phyloP scores from a whole-genome alignment of 768 basidiomycete species.

The Xerocomellus amylosporus region DNA sequence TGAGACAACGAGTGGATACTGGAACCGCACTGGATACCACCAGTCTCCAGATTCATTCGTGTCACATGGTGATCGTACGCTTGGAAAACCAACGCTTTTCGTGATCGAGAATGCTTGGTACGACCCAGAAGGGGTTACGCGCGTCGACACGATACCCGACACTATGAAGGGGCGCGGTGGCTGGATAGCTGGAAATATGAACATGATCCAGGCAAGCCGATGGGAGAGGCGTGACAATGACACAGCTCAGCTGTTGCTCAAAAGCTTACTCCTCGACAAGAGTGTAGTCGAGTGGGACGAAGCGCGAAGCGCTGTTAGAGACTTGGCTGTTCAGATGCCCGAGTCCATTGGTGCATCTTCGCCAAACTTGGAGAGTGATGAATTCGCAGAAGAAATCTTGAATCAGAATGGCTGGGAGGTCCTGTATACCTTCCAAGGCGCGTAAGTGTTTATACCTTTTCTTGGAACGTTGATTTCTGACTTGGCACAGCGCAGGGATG shows the following conservation, averaged over 20 bases:
- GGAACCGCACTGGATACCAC: constrained; percentile 34
- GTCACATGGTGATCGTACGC: constrained; percentile 15
- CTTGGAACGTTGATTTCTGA: constrained; percentile 10
- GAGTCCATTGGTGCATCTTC: constrained; percentile 4
- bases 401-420: constrained; percentile 37
- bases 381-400: constrained; percentile 30
- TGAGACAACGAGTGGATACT: constrained; percentile 39
- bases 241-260: constrained; percentile 15
- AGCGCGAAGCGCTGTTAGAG: constrained; percentile 24
- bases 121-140: constrained; percentile 34
- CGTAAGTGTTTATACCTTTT: constrained; percentile 31
- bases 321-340: constrained; percentile 19
- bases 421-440: constrained; percentile 39
- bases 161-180: constrained; percentile 25
- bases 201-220: constrained; percentile 10
- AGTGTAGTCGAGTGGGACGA: constrained; percentile 29
- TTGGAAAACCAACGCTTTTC: constrained; percentile 23
- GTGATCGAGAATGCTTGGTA: constrained; percentile 41
- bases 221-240: constrained; percentile 11
- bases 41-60: constrained; percentile 11
- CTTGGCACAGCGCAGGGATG: constrained; percentile 33
- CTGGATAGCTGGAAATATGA: constrained; percentile 20
- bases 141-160: constrained; percentile 36
- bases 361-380: constrained; percentile 22
- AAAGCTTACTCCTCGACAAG: constrained; percentile 20